A percentile compares a stretch with the other conserved stretches of the same genome.
Evolutionary conservation across 805 yeast genomes (phyloP).

Genomic region (Metschnikowia cerradonensis): DNA sequence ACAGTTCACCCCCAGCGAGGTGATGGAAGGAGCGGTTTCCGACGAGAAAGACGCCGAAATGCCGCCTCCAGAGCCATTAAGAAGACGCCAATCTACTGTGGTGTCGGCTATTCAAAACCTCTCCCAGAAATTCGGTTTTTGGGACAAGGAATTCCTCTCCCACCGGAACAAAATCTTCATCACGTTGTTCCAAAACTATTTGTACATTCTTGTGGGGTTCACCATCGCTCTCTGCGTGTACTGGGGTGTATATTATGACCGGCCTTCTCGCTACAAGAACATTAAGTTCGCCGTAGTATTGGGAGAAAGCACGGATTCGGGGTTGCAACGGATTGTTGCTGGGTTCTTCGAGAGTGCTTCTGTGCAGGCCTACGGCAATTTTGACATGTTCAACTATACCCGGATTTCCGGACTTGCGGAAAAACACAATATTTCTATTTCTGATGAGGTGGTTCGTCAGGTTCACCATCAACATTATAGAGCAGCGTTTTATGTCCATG

Average conservation of each 20-base stretch:
- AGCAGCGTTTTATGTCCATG: slow-evolving; percentile 27
- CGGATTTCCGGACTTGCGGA: slow-evolving; percentile 18
- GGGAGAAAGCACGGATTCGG: slow-evolving; percentile 18
- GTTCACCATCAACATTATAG: slow-evolving; percentile 31
- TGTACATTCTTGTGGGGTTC: slow-evolving; percentile 22
- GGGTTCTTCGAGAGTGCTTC: slow-evolving; percentile 20
- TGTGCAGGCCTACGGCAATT: slow-evolving; percentile 22
- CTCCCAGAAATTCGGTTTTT: slow-evolving; percentile 21
- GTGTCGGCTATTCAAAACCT: slow-evolving; percentile 19
- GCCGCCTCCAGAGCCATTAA: neutral
- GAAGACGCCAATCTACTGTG: slow-evolving; percentile 20
- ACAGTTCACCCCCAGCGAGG: neutral
- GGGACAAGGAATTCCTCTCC: slow-evolving; percentile 27
- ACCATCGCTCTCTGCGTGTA: slow-evolving; percentile 25
- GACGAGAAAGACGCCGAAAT: too few species aligned
- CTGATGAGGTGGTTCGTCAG: slow-evolving; percentile 25
- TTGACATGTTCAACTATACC: slow-evolving; percentile 20
- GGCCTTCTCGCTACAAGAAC: slow-evolving; percentile 19
- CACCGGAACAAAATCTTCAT: slow-evolving; percentile 20
- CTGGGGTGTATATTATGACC: slow-evolving; percentile 30
- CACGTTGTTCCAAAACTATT: slow-evolving; percentile 24
- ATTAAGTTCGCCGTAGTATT: slow-evolving; percentile 24
- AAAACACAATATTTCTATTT: slow-evolving; percentile 20
- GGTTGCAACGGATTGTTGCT: slow-evolving; percentile 12
- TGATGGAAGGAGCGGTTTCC: neutral